Conservation (phyloP, 441 rosid species). For the Omphalea diandra region DNA sequence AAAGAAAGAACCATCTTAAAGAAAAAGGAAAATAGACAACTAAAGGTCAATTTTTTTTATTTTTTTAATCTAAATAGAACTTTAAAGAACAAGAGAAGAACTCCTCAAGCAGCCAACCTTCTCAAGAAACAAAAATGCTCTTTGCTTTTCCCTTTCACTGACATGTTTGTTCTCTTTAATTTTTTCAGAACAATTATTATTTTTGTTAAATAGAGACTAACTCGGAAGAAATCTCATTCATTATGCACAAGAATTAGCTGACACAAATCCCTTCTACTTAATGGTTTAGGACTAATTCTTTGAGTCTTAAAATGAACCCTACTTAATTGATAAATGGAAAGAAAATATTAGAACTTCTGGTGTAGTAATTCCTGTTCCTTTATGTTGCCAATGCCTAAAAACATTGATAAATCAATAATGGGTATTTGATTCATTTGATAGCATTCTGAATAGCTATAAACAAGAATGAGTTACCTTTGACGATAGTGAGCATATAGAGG, state of each 20-base stretch:
- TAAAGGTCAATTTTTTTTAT: no score
- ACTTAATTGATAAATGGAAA: neutral
- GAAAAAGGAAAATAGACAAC: neutral
- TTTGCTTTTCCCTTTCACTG: neutral
- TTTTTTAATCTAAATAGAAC: no score
- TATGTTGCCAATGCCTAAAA: neutral
- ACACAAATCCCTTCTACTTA: neutral
- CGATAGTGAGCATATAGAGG: constrained; percentile 57
- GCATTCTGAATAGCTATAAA: neutral
- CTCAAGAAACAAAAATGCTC: neutral
- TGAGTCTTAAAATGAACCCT: neutral
- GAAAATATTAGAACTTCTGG: neutral
- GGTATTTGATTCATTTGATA: neutral
- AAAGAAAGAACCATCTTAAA: neutral
- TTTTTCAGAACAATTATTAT: neutral
- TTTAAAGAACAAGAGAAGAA: neutral
- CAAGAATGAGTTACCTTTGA: constrained; percentile 52
- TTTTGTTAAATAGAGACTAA: neutral
- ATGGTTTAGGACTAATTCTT: neutral
- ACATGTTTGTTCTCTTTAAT: neutral
- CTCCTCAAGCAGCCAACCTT: neutral
- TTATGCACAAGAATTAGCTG: neutral
- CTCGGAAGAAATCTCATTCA: neutral
- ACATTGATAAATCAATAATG: neutral
- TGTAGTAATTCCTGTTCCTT: neutral